These are phyloP conservation scores for Amauroascus verrucosus DNA, from an alignment of 2,329 filamentous ascomycete species.

Conservation along the genomic window DNA sequence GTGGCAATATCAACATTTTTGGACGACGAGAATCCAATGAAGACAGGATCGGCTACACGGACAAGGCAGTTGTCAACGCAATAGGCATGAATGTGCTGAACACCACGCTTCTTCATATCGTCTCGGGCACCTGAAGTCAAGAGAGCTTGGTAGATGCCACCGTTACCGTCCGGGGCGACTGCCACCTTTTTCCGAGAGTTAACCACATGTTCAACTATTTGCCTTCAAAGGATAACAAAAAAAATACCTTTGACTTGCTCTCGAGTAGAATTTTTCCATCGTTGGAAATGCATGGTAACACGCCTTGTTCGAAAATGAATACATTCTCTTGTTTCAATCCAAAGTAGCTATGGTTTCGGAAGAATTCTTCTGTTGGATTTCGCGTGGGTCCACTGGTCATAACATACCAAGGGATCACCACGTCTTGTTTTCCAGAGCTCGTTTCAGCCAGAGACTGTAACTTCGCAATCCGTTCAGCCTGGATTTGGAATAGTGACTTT, in stretches of 20 bases:
- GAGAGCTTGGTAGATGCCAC: conserved; percentile 89
- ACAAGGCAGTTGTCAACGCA: conserved; percentile 99
- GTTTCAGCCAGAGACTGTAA: conserved; percentile 70
- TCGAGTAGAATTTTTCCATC: conserved; percentile 95
- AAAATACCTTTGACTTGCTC: conserved; percentile 63
- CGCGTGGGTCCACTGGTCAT: conserved; percentile 97
- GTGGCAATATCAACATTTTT: conserved; percentile 91
- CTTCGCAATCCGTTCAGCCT: conserved; percentile 86
- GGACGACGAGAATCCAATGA: conserved; percentile 83
- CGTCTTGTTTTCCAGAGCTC: conserved; percentile 50
- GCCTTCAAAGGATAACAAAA: conserved; percentile 9
- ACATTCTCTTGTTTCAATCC: conserved; percentile 79
- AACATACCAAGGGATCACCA: conserved; percentile 90
- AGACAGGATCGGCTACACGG: conserved; percentile 91
- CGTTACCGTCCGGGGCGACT: conserved; percentile 93
- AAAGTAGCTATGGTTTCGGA: conserved; percentile 82
- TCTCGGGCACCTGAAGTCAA: conserved; percentile 67
- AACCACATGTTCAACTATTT: background rate
- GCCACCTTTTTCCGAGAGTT: conserved; percentile 49
- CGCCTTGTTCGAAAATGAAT: conserved; percentile 89
- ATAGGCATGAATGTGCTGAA: conserved; percentile 93
- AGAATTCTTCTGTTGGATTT: conserved; percentile 85
- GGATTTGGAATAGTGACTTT: conserved; percentile 95
- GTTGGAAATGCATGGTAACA: conserved; percentile 92
- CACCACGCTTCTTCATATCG: conserved; percentile 80